Evolutionary conservation across 805 yeast genomes (phyloP), one percentile per base, ranked within the genome.

Genomic region (Nakazawaea molendinolei): DNA sequence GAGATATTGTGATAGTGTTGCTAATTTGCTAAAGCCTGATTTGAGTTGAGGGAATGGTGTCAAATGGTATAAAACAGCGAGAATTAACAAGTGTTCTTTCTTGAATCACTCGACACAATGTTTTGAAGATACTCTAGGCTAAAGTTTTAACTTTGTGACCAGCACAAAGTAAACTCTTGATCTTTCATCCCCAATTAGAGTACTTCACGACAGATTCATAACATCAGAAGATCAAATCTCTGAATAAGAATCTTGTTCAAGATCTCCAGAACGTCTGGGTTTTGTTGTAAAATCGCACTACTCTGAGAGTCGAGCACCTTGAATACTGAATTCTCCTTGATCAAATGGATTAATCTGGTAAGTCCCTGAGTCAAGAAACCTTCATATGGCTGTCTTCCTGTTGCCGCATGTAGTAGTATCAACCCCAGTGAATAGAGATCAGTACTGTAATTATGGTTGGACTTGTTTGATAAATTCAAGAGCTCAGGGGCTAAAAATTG

Each of bases 401-500:
- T 63, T 1, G 69, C 71, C 8, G 70, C 65, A 34, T 60, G 56
- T 23, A 72, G 45, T 8, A 72, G 46, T 8, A 69, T 57, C 28
- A 71, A 45, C 0, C 77, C 78, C 3, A 60, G 60, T 10, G 76
- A 63, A 44, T 58, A 72, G 8, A 66, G 41, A 39, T 72, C 78
- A 3, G 73, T 58, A n/a, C 41, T 49, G 48, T 40, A 57, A 10
- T 47, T 44, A 35, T 67, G 71, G 7, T 44, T 34, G 7, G 40
- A 29, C 0, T 35, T 15, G 15, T 43, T 45, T 9, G 49, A 49
- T 28, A 52, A 35, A 12, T 44, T 26, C 8, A 69, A 37, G 14
- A 72, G 44, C 38, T 67, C 73, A 1, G 77, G 77, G 1, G 76
- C 69, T 8, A 69, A 54, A 48, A 62, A 72, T 27, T 60, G 65